Base-by-base conservation (phyloP, 2,329 filamentous ascomycete genomes). In the Scytalidium lignicola region DNA sequence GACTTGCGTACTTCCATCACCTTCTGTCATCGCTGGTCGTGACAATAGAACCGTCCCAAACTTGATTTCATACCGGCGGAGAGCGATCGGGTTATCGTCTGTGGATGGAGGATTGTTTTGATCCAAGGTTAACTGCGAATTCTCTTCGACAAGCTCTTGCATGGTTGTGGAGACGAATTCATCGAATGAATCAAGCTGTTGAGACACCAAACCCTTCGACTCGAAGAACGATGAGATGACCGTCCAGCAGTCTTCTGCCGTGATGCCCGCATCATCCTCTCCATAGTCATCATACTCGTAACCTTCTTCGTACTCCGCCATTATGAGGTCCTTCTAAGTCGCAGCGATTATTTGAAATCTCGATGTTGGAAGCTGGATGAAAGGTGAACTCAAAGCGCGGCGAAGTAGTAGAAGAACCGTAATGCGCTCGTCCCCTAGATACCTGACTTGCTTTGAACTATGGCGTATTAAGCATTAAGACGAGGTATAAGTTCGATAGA, bases 201-300 rank as follows among this genome's bases (percentile, higher is more conserved):
- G 92, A 15, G 93, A 96, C 19, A 96, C 93, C 26, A 99, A 79
- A 62, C 93, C 92, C 72, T 97, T 99, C 55, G 84, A 81, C 61
- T 96, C 90, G 73, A 99, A 99, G 75, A 96, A 97, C 9, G 93
- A 88, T 49, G 88, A 90, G 67, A 99, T 97, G 64, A 97, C 92
- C 57, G 87, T 88, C 93, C 95, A 99, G 75, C 90, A 96, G 72
- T 99, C 95, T 74, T 97, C 93, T 53, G 91, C 89, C 21, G 91
- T 96, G 72, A 97, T 96, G 59, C 75, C 75, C 52, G 78, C 73
- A 54, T 84, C 80, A 54, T 86, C 83, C 54, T 86, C 83, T 51
- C 79, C 82, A 61, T 86, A 86, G 55, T 83, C 80, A 55, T 80
- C 79, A 57, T 83, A 81, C 53, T 85, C 85, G 65, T 90, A 88